A percentile compares a stretch with the other conserved stretches of the same genome.
These are phyloP conservation scores for Parietichytrium sp. DNA, from an alignment of 108 stramenopile genomes.

Conservation along the genomic window DNA sequence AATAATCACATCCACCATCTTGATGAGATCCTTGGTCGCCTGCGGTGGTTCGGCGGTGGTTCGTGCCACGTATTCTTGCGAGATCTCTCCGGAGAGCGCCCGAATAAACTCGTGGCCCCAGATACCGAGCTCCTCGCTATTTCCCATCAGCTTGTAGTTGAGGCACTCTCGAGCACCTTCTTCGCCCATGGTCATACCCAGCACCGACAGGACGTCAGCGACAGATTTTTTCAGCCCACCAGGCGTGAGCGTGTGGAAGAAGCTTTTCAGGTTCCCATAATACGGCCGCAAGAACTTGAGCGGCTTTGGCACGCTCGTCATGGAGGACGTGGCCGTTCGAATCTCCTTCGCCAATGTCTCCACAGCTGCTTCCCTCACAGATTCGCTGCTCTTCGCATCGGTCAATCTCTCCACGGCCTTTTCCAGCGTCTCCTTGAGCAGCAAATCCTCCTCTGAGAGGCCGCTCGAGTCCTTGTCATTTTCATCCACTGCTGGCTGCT, in stretches of 20 bases:
- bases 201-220: constrained; percentile 90
- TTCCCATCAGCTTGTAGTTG: constrained; percentile 81
- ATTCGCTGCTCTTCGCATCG: neutral
- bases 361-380: constrained; percentile 56
- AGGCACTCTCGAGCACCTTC: constrained; percentile 76
- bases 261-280: constrained; percentile 77
- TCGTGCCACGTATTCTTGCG: constrained; percentile 81
- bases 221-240: constrained; percentile 48
- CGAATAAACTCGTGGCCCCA: constrained; percentile 99
- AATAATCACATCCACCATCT: constrained; percentile 92
- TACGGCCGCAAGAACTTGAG: constrained; percentile 95
- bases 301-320: constrained; percentile 98
- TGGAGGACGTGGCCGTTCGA: constrained; percentile 81
- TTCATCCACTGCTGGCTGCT: constrained; percentile 33
- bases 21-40: constrained; percentile 70
- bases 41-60: neutral
- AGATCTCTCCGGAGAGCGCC: constrained; percentile 90
- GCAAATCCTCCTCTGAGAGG: constrained; percentile 41
- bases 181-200: constrained; percentile 80
- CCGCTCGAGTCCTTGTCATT: constrained; percentile 12
- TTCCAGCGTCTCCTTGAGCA: constrained; percentile 43
- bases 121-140: constrained; percentile 72
- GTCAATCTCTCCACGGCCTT: neutral
- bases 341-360: constrained; percentile 85
- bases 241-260: constrained; percentile 61